A percentile compares a stretch with the other conserved stretches of the same genome.
These are phyloP conservation scores for Pseudocercospora cruenta DNA, from an alignment of 2,329 filamentous ascomycete genomes.

Conservation along the genomic window DNA sequence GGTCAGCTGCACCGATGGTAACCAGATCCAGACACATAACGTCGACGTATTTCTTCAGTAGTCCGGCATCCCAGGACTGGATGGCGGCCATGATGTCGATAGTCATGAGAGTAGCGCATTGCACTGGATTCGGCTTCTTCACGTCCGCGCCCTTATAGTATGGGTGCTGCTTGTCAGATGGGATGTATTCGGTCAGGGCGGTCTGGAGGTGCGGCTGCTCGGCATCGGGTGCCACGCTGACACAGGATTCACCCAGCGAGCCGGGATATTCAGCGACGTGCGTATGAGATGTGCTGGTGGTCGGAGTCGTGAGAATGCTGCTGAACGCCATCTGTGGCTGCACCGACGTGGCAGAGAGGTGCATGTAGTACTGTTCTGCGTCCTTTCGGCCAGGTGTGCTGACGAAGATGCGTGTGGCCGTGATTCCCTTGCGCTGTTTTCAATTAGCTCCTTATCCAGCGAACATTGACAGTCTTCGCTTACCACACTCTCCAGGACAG, in stretches of 20 bases:
- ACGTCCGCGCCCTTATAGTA: background rate
- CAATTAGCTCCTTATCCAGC: background rate
- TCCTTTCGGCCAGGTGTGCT: background rate
- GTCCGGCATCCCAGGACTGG: background rate
- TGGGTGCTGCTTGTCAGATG: background rate
- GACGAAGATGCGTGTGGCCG: background rate
- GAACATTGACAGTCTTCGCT: background rate
- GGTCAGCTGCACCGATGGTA: too few relatives aligned
- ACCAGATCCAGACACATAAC: background rate
- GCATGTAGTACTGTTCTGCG: background rate
- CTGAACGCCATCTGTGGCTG: background rate
- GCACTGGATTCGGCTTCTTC: background rate
- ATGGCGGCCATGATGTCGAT: background rate
- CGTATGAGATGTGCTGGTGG: too few relatives aligned
- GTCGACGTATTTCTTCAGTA: background rate
- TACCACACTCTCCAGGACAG: background rate
- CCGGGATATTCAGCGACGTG: too few relatives aligned
- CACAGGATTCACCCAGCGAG: background rate
- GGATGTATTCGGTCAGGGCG: background rate
- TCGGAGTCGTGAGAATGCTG: background rate
- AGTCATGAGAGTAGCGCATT: background rate
- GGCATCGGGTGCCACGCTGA: background rate
- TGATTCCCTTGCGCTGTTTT: background rate
- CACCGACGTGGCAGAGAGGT: background rate
- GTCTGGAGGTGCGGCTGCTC: background rate